phyloP scores from a whole-genome alignment of 1,284 basidiomycete genomes.

The Sporisorium reilianum region DNA sequence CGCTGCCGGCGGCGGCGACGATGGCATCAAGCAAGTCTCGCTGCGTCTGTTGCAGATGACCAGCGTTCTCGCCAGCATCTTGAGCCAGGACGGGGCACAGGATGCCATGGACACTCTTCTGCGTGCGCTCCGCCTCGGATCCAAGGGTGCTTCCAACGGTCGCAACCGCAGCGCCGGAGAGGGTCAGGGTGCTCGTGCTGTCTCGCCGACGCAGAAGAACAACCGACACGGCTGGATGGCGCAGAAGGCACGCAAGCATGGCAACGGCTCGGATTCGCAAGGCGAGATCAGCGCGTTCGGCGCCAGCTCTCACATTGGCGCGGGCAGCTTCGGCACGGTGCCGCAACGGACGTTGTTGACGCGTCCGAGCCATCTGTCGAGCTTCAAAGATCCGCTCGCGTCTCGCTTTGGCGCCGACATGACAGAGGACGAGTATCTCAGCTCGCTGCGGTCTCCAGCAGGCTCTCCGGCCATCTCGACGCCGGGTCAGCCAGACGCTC shows the following conservation, averaged over 20 bases:
- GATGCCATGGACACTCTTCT: slow-evolving; percentile 64
- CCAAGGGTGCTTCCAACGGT: slow-evolving; percentile 45
- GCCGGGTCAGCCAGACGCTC: slow-evolving; percentile 21
- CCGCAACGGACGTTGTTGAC: slow-evolving; percentile 4
- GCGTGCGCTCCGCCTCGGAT: slow-evolving; percentile 52
- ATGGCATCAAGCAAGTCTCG: slow-evolving; percentile 45
- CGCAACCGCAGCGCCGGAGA: slow-evolving; percentile 29
- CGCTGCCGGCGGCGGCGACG: slow-evolving; percentile 32
- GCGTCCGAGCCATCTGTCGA: slow-evolving; percentile 19
- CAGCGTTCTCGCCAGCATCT: slow-evolving; percentile 62
- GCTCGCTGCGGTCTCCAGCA: slow-evolving; percentile 38
- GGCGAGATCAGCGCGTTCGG: not conserved
- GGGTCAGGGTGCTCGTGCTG: slow-evolving; percentile 18
- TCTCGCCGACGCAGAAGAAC: slow-evolving; percentile 35
- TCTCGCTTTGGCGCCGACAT: slow-evolving; percentile 25
- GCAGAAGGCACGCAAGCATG: slow-evolving; percentile 56
- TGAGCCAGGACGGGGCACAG: slow-evolving; percentile 69
- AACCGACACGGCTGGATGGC: slow-evolving; percentile 59
- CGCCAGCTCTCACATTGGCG: not conserved
- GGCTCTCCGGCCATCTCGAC: slow-evolving; percentile 46
- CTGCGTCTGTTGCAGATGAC: slow-evolving; percentile 64
- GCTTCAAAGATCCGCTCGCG: slow-evolving; percentile 19
- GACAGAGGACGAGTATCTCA: slow-evolving; percentile 51
- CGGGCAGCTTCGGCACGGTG: not conserved
- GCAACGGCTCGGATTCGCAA: slow-evolving; percentile 17